A percentile compares a stretch with the other conserved stretches of the same genome.
phyloP scores from a whole-genome alignment of 768 basidiomycete genomes.

The Russula sp. region DNA sequence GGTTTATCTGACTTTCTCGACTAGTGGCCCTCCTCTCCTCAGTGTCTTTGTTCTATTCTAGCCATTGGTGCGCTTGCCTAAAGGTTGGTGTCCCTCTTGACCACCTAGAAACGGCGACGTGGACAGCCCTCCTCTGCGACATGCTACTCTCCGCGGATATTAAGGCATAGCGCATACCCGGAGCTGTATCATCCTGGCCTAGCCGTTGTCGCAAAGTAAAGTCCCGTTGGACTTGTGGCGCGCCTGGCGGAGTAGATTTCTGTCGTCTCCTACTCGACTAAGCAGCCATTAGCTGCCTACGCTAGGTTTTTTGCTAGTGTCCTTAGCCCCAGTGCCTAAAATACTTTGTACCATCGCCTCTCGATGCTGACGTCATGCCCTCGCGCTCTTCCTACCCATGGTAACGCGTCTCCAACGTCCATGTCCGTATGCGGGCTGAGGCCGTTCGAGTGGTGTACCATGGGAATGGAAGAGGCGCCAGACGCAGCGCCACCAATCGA shows the following conservation, averaged over 20 bases:
- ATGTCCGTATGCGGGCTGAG: slow-evolving; percentile 15
- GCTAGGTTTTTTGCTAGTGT: not conserved
- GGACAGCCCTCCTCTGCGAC: not conserved
- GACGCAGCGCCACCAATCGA: slow-evolving; percentile 19
- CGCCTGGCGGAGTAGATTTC: not conserved
- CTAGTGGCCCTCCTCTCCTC: not conserved
- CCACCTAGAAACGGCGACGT: not conserved
- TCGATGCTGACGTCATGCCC: slow-evolving; percentile 20
- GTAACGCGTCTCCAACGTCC: slow-evolving; percentile 29
- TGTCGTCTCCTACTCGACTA: not conserved
- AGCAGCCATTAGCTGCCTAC: not conserved
- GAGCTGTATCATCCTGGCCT: slow-evolving; percentile 4
- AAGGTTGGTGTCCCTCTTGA: slow-evolving; percentile 1
- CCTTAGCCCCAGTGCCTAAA: not conserved
- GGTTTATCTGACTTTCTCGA: slow-evolving; percentile 14
- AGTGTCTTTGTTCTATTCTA: not conserved
- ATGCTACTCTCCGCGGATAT: not conserved
- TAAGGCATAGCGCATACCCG: not conserved
- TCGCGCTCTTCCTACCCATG: slow-evolving; percentile 37
- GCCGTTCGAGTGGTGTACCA: slow-evolving; percentile 42
- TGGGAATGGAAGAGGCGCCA: slow-evolving; percentile 49
- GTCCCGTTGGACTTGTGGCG: not conserved
- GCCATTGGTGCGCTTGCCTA: not conserved
- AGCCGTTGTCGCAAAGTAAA: not conserved
- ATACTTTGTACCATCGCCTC: slow-evolving; percentile 5